These are phyloP conservation scores for Aspergillus tanneri DNA, from an alignment of 2,329 filamentous ascomycete species.

Conservation along the genomic window DNA sequence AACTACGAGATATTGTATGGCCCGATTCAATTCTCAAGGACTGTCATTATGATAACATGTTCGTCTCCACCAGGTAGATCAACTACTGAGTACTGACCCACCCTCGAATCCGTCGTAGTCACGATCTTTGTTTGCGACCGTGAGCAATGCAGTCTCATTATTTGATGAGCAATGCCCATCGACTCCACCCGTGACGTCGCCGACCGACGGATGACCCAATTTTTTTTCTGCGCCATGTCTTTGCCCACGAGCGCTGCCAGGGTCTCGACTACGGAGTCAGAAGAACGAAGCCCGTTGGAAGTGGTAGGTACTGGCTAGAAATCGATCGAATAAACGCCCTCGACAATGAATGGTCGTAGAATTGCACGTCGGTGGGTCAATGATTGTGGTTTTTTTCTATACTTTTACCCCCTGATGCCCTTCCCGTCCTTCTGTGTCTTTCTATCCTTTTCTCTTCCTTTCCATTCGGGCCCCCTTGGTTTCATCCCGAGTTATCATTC, in stretches of 20 bases:
- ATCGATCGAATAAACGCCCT: neutral
- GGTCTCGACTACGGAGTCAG: neutral
- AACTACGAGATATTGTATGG: too few species aligned
- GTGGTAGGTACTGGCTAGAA: too few species aligned
- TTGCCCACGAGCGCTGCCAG: neutral
- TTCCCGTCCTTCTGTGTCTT: neutral
- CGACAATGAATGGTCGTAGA: neutral
- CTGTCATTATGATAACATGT: slow-evolving; percentile 4
- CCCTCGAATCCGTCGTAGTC: slow-evolving; percentile 1
- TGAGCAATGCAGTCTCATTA: neutral
- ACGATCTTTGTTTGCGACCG: neutral
- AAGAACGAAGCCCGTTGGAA: neutral
- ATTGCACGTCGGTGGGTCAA: neutral
- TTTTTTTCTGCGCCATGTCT: neutral
- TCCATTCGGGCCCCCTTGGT: neutral
- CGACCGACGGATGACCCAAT: slow-evolving; percentile 5
- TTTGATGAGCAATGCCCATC: neutral
- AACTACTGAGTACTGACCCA: neutral
- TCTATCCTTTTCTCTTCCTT: neutral
- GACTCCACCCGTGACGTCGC: slow-evolving; percentile 8
- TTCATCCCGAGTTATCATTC: neutral
- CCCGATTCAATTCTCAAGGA: too few species aligned
- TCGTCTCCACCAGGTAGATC: neutral
- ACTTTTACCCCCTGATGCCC: neutral
- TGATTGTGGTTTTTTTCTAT: neutral